phyloP scores from a whole-genome alignment of 495 filamentous ascomycete genomes.

The Extremus antarcticus region DNA sequence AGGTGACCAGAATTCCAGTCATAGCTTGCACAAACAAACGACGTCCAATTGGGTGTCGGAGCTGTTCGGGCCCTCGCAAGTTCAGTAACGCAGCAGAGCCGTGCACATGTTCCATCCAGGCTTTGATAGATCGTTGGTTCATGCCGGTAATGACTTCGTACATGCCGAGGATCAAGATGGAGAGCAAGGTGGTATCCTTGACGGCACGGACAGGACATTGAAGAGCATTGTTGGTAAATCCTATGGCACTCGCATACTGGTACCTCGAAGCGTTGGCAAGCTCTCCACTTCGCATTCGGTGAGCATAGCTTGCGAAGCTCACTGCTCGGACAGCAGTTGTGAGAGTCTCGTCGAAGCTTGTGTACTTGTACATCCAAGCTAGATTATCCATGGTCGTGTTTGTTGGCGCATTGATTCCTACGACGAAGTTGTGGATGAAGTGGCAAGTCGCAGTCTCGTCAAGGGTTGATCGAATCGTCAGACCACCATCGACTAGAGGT shows the following conservation, averaged over 20 bases:
- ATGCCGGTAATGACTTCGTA: conserved; percentile 15
- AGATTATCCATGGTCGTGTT: conserved; percentile 12
- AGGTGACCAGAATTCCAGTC: conserved; percentile 10
- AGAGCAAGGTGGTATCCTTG: conserved; percentile 13
- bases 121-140: conserved; percentile 10
- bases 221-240: conserved; percentile 13
- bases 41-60: conserved; percentile 5
- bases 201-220: neutral
- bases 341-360: conserved; percentile 3
- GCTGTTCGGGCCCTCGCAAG: conserved; percentile 6
- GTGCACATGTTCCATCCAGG: conserved; percentile 12
- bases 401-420: neutral
- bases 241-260: conserved; percentile 10
- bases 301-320: conserved; percentile 3
- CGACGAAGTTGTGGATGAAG: conserved; percentile 13
- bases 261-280: conserved; percentile 7
- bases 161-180: conserved; percentile 16
- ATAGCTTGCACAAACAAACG: conserved; percentile 15
- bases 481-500: neutral
- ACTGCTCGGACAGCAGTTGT: conserved; percentile 10
- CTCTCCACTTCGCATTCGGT: neutral
- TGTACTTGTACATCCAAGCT: neutral
- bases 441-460: neutral
- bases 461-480: neutral
- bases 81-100: conserved; percentile 14